Conservation (phyloP, 129 eudicot genomes). For the Saussurea involucrata region DNA sequence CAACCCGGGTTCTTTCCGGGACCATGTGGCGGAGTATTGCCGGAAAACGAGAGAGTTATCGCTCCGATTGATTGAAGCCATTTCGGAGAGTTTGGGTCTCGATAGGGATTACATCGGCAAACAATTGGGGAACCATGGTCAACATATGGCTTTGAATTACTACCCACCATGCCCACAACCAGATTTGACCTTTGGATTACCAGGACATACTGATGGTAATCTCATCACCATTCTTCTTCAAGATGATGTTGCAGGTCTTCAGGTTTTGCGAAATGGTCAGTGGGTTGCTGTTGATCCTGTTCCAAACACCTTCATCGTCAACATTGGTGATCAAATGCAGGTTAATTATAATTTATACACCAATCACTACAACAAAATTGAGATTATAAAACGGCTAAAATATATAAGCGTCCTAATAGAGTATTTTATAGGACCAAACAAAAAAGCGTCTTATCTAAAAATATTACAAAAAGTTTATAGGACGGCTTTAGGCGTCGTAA, state of each 20-base stretch:
- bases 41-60: constrained; percentile 20
- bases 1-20: constrained; percentile 29
- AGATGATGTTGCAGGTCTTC: constrained; percentile 43
- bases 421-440: too few relatives aligned
- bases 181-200: constrained; percentile 35
- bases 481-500: too few relatives aligned
- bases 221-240: constrained; percentile 32
- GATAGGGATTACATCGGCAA: constrained; percentile 18
- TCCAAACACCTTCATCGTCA: constrained; percentile 34
- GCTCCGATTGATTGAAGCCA: constrained; percentile 27
- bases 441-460: too few relatives aligned
- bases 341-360: too few relatives aligned
- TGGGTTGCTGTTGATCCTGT: constrained; percentile 42
- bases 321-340: constrained; percentile 43
- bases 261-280: constrained; percentile 24
- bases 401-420: too few relatives aligned
- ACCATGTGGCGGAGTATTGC: constrained; percentile 33
- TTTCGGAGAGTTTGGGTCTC: constrained; percentile 38
- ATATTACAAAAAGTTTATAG: too few relatives aligned
- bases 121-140: constrained; percentile 41
- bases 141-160: constrained; percentile 43
- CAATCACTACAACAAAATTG: too few relatives aligned
- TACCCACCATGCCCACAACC: constrained; percentile 41
- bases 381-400: too few relatives aligned
- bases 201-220: constrained; percentile 29